Conservation (phyloP, 495 filamentous ascomycete species). For the Hypomontagnella monticulosa region DNA sequence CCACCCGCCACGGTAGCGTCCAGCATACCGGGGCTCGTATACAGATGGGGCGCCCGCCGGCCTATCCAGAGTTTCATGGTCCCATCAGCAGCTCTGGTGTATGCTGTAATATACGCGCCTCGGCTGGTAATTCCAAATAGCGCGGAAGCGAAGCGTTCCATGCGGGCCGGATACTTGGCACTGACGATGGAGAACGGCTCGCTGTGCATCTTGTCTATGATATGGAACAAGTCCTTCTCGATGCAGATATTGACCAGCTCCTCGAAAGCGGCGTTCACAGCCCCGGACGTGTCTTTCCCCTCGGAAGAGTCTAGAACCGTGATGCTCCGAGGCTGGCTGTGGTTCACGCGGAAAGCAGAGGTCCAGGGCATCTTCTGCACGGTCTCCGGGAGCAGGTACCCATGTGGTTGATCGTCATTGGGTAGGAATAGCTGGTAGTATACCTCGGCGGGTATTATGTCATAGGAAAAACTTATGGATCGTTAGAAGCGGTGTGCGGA, state of each 20-base stretch:
- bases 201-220: conserved; percentile 53
- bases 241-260: conserved; percentile 50
- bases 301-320: conserved; percentile 45
- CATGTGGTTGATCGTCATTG: conserved; percentile 51
- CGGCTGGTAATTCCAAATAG: conserved; percentile 62
- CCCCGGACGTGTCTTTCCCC: conserved; percentile 27
- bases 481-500: conserved; percentile 8
- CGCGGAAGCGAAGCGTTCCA: conserved; percentile 59
- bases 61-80: conserved; percentile 62
- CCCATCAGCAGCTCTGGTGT: conserved; percentile 41
- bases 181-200: conserved; percentile 60
- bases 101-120: conserved; percentile 63
- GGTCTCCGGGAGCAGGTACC: conserved; percentile 53
- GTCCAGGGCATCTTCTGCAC: conserved; percentile 60
- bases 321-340: conserved; percentile 44
- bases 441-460: conserved; percentile 23
- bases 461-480: conserved; percentile 40
- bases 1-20: conserved; percentile 67
- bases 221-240: conserved; percentile 48
- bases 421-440: conserved; percentile 50
- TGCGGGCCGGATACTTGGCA: conserved; percentile 48
- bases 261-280: conserved; percentile 47
- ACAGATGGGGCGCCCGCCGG: conserved; percentile 54
- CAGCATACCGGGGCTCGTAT: conserved; percentile 63
- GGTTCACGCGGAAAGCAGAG: conserved; percentile 47